A percentile compares a stretch with the other conserved stretches of the same genome.
Evolutionary conservation across 257 asterid species (phyloP).

Genomic region (Solanum chiquidenum): DNA sequence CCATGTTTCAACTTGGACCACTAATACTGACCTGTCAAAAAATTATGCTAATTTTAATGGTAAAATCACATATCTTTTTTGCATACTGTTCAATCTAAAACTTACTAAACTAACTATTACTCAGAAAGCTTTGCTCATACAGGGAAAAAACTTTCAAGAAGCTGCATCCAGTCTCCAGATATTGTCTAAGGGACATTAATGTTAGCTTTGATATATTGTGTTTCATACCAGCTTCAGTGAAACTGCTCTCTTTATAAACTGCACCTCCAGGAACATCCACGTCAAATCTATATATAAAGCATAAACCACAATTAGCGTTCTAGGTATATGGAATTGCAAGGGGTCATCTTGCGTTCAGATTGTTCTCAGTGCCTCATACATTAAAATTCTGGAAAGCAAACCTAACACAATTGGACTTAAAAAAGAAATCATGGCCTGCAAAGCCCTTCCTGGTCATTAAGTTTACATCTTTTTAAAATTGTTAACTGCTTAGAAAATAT

Average conservation of each 20-base stretch:
- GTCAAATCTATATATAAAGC: conserved; percentile 41
- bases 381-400: background rate
- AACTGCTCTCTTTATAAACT: conserved; percentile 89
- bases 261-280: conserved; percentile 98
- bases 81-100: background rate
- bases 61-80: background rate
- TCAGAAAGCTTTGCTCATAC: background rate
- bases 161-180: background rate
- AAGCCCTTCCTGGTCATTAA: background rate
- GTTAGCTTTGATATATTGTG: background rate
- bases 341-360: background rate
- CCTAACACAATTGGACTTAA: background rate
- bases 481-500: background rate
- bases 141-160: background rate
- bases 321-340: background rate
- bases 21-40: background rate
- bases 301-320: background rate
- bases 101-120: background rate
- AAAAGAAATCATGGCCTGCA: background rate
- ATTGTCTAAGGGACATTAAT: background rate
- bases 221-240: conserved; percentile 64
- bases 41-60: background rate
- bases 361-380: background rate
- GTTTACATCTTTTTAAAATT: background rate
- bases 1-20: background rate